Conservation (phyloP, 352 stramenopile genomes). For the Globisporangium nunn region DNA sequence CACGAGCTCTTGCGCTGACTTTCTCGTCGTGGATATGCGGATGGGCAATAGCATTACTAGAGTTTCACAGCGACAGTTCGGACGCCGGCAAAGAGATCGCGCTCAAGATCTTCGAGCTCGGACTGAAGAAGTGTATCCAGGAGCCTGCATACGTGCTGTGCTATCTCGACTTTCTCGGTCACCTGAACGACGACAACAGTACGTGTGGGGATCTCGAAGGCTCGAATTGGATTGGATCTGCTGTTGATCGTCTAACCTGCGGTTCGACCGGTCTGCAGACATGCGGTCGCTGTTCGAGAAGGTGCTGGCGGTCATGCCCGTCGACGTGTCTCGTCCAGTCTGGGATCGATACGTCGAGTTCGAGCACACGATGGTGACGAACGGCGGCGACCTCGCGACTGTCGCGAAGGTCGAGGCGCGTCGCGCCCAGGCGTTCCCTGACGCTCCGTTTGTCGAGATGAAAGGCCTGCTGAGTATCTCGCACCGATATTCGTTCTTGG, state of each 20-base stretch:
- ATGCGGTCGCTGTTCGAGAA: slow-evolving; percentile 88
- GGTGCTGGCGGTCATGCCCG: slow-evolving; percentile 78
- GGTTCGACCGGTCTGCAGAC: slow-evolving; percentile 25
- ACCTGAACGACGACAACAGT: slow-evolving; percentile 89
- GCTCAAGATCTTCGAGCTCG: slow-evolving; percentile 86
- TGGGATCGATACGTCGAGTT: slow-evolving; percentile 86
- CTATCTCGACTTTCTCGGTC: slow-evolving; percentile 81
- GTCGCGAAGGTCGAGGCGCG: slow-evolving; percentile 80
- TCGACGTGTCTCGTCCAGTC: slow-evolving; percentile 72
- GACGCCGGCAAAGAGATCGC: slow-evolving; percentile 80
- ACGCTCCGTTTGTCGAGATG: slow-evolving; percentile 69
- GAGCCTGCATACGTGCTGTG: slow-evolving; percentile 77
- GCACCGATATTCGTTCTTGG: slow-evolving; percentile 79
- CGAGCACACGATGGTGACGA: slow-evolving; percentile 82
- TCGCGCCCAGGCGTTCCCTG: slow-evolving; percentile 67
- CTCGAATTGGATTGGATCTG: neutral
- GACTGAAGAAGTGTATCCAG: slow-evolving; percentile 86
- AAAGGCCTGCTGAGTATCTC: slow-evolving; percentile 74
- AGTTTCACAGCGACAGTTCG: slow-evolving; percentile 84
- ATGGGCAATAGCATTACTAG: slow-evolving; percentile 45
- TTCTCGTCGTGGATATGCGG: neutral
- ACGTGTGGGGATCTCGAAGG: slow-evolving; percentile 16
- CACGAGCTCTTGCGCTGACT: too few relatives aligned
- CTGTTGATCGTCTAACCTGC: neutral
- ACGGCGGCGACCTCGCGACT: slow-evolving; percentile 74